Evolutionary conservation across 2,329 filamentous ascomycete genomes (phyloP).

Genomic region (Colletotrichum tanaceti): DNA sequence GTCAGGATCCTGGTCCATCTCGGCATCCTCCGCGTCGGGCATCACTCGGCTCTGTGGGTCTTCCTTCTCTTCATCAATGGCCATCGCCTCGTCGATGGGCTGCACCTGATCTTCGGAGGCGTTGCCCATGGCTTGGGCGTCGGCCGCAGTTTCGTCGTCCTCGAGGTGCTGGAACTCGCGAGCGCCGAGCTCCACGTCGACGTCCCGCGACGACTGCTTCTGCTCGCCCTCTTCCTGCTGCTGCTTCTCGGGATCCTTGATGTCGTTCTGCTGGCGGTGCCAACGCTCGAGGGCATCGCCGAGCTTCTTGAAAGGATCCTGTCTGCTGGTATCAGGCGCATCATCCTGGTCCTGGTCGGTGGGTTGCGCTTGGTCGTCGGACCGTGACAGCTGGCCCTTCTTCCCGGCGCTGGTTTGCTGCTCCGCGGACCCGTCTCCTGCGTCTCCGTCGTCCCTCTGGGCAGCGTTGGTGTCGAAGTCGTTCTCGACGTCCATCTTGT

Average conservation of each 20-base stretch:
- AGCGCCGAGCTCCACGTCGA: constrained; percentile 77
- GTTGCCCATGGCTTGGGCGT: constrained; percentile 90
- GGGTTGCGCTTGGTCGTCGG: constrained; percentile 57
- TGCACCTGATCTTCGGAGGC: constrained; percentile 88
- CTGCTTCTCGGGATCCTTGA: constrained; percentile 70
- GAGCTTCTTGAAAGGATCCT: constrained; percentile 90
- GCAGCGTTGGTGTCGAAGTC: constrained; percentile 69
- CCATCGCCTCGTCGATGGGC: constrained; percentile 89
- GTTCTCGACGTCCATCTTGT: constrained; percentile 71
- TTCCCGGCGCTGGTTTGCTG: constrained; percentile 72
- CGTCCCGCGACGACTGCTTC: constrained; percentile 60
- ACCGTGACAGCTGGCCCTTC: constrained; percentile 66
- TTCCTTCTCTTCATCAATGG: constrained; percentile 79
- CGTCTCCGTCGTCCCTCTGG: constrained; percentile 74
- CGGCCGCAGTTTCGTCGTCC: constrained; percentile 83
- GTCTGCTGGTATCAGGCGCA: constrained; percentile 57
- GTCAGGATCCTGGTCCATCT: constrained; percentile 61
- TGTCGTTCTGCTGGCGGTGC: constrained; percentile 89
- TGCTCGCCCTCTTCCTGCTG: constrained; percentile 65
- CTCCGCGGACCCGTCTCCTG: constrained; percentile 73
- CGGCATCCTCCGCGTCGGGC: constrained; percentile 61
- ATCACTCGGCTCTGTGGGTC: constrained; percentile 60
- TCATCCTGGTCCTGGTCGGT: constrained; percentile 59
- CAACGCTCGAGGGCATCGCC: constrained; percentile 93
- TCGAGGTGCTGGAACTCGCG: constrained; percentile 95